These are phyloP conservation scores for Blepharisma japonicum DNA, from an alignment of 73 alveolate genomes.

Conservation along the genomic window DNA sequence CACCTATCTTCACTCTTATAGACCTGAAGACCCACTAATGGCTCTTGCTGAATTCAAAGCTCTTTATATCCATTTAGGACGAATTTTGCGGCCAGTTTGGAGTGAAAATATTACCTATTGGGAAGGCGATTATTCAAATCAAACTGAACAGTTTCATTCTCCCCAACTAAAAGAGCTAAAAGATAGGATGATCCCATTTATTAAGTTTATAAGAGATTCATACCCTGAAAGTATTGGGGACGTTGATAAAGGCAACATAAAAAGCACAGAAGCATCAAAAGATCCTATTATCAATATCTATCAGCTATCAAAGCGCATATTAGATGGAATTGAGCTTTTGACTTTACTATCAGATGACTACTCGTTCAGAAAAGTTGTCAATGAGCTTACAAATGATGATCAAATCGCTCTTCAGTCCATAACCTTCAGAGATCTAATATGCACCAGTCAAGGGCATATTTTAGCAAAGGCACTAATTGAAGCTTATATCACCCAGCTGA, in stretches of 20 bases:
- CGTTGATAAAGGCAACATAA: too few species aligned
- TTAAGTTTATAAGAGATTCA: not conserved
- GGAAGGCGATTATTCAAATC: slow-evolving; percentile 14
- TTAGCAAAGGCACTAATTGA: slow-evolving; percentile 17
- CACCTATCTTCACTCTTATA: not conserved
- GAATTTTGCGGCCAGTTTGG: slow-evolving; percentile 26
- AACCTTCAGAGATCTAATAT: not conserved
- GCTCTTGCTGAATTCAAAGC: slow-evolving; percentile 2
- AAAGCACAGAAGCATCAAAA: not conserved
- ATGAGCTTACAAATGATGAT: not conserved
- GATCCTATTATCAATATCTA: not conserved
- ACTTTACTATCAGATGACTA: not conserved
- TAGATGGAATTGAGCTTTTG: not conserved
- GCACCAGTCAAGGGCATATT: not conserved
- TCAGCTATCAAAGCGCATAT: not conserved
- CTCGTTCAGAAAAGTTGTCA: not conserved
- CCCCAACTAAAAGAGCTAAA: not conserved
- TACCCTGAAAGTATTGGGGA: not conserved
- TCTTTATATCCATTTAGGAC: not conserved
- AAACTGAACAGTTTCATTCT: slow-evolving; percentile 13
- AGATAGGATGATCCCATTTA: not conserved
- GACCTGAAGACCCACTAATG: slow-evolving; percentile 13
- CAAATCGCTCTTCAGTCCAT: not conserved
- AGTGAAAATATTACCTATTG: not conserved
- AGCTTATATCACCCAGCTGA: not conserved